Percentiles rank a stretch among this genome's conserved stretches.
Conservation (phyloP, 768 basidiomycete genomes). For the Termitomyces sp. region DNA sequence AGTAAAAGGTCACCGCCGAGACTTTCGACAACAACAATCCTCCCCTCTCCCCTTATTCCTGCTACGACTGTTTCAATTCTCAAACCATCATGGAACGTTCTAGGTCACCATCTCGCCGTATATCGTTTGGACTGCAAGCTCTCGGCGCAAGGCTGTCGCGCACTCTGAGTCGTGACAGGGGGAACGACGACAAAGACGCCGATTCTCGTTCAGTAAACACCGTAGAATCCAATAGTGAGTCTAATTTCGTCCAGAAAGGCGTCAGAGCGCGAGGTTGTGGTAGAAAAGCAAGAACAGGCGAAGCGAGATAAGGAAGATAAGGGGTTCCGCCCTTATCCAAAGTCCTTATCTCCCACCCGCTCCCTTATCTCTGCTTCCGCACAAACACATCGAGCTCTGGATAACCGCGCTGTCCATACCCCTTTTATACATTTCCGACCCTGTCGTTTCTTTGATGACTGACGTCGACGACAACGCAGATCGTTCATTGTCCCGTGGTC, state of each 20-base stretch:
- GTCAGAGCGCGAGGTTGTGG: background rate
- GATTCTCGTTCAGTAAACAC: constrained; percentile 7
- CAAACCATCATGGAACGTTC: background rate
- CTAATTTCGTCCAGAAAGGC: background rate
- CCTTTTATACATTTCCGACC: background rate
- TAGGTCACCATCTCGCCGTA: constrained; percentile 7
- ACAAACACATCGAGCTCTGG: background rate
- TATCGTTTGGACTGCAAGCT: constrained; percentile 5
- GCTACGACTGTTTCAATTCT: background rate
- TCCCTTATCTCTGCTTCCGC: background rate
- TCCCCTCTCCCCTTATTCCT: background rate
- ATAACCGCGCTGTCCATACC: background rate
- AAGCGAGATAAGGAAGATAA: constrained; percentile 6
- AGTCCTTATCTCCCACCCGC: background rate
- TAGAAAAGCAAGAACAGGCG: background rate
- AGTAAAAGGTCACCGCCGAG: background rate
- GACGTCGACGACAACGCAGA: constrained; percentile 14
- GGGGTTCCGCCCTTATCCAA: background rate
- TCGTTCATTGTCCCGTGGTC: constrained; percentile 54
- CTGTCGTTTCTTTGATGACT: background rate
- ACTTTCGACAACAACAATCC: background rate
- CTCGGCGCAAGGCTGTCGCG: constrained; percentile 10
- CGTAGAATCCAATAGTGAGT: constrained; percentile 5
- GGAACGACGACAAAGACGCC: constrained; percentile 1
- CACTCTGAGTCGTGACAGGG: constrained; percentile 9